Evolutionary conservation across 495 filamentous ascomycete genomes (phyloP), one percentile per base, ranked within the genome.

Genomic region (Talaromyces stipitatus): DNA sequence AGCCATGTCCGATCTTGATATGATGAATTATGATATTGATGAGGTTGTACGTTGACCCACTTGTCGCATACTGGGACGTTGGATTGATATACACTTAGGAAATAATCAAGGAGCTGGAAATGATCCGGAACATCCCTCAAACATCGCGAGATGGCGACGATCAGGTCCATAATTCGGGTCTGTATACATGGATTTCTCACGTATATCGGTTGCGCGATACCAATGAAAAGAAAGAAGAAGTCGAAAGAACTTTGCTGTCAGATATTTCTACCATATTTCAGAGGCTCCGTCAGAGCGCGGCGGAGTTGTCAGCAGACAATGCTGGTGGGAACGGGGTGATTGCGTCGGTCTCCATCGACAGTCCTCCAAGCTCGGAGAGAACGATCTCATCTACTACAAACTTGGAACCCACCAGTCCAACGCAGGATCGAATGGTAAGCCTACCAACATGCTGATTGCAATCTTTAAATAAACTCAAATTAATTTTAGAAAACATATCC

Each of bases 41-140:
- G 45, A 48, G 23, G 45, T 48, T 22, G 45, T 48, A 48, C 20
- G 45, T 48, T 48, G 45, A 48, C 23, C 33, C 18, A 48, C 45
- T 48, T 48, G 45, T 48, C 18, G 20, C 18, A 48, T 26, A 3
- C 23, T 48, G 18, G 45, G 23, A 48, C 23, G 23, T 48, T 48
- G 45, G 45, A 48, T 48, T 48, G 20, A 48, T 48, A 26, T 23
- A 23, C 45, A 48, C 5, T 48, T 48, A 48, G 45, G 45, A 48
- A 26, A 48, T 48, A 48, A 48, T 48, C 45, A 48, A 48, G 45
- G 45, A 48, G 23, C 45, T 48, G 45, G 45, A 48, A 48, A 48
- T 5, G 45, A 48, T 48, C 45, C 45, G 45, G 23, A 48, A 48
- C 10, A 48, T 48, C 23, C 45, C 45, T 48, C 45, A 26, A 23